phyloP scores from a whole-genome alignment of 345 rosid genomes.

The Combretum micranthum region DNA sequence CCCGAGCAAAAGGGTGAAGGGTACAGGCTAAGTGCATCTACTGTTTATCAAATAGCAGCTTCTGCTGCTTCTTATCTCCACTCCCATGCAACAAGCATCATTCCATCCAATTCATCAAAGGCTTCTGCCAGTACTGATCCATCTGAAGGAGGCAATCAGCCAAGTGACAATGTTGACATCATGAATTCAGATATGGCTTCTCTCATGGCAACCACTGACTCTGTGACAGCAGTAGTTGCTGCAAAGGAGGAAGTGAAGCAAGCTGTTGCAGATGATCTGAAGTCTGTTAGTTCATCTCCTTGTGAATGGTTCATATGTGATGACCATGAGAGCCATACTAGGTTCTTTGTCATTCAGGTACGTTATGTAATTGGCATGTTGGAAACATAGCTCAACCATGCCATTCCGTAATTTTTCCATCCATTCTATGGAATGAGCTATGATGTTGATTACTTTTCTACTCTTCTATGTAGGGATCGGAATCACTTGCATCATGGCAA shows the following conservation, averaged over 20 bases:
- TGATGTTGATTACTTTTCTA: conserved; percentile 1
- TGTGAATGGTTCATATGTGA: conserved; percentile 96
- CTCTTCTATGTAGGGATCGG: conserved; percentile 62
- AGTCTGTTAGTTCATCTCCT: conserved; percentile 65
- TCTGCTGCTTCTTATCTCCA: conserved; percentile 85
- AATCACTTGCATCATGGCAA: conserved; percentile 90
- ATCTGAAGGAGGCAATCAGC: conserved; percentile 10
- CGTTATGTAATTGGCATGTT: neutral
- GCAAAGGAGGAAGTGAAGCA: conserved; percentile 94
- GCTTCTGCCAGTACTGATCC: conserved; percentile 17
- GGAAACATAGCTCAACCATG: too few species aligned
- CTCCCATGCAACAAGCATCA: conserved; percentile 51
- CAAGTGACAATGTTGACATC: conserved; percentile 16
- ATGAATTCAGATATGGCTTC: conserved; percentile 51
- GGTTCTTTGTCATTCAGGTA: conserved; percentile 94
- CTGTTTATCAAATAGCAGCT: conserved; percentile 76
- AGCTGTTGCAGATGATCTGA: conserved; percentile 90
- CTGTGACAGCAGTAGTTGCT: conserved; percentile 94
- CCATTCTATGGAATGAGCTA: neutral
- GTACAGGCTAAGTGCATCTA: conserved; percentile 41
- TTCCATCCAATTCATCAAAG: conserved; percentile 47
- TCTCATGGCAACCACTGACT: conserved; percentile 83
- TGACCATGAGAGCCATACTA: conserved; percentile 60
- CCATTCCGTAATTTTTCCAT: conserved; percentile 4
- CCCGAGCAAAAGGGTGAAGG: conserved; percentile 30